phyloP scores from a whole-genome alignment of 208 protist genomes.

The Wallacemonas rigidus region DNA sequence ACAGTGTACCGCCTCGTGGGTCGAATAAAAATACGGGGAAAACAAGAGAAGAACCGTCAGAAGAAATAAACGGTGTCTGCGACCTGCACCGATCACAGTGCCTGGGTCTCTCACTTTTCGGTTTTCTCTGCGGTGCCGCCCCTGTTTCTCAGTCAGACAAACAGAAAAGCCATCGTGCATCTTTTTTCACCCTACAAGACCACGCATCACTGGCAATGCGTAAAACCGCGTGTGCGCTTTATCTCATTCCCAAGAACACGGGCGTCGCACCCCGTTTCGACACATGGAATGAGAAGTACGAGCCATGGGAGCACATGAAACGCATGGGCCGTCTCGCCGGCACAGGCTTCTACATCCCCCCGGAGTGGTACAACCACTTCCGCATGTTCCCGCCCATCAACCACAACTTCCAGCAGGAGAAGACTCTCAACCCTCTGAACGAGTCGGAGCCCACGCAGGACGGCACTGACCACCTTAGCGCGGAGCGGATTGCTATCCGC shows the following conservation, averaged over 20 bases:
- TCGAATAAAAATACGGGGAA: too few species aligned
- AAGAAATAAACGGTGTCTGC: too few species aligned
- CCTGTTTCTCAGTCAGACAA: neutral
- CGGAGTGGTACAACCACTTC: constrained; percentile 93
- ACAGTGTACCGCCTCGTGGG: too few species aligned
- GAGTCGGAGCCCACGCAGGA: constrained; percentile 78
- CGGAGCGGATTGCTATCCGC: constrained; percentile 68
- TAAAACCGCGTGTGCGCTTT: constrained; percentile 28
- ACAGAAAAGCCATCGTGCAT: neutral
- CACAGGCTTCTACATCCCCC: constrained; percentile 92
- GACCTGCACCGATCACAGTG: too few species aligned
- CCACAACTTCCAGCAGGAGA: constrained; percentile 90
- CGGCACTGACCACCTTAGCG: constrained; percentile 51
- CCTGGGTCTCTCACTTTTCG: too few species aligned
- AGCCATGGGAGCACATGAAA: constrained; percentile 91
- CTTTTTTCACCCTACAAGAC: too few species aligned
- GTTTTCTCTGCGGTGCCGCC: neutral
- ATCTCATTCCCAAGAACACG: constrained; percentile 89
- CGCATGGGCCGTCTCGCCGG: constrained; percentile 86
- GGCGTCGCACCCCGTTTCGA: constrained; percentile 89
- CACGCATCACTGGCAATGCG: constrained; percentile 34
- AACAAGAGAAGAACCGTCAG: too few species aligned
- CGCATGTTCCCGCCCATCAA: constrained; percentile 92
- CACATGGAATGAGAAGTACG: constrained; percentile 89
- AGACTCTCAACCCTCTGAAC: constrained; percentile 88